phyloP scores from a whole-genome alignment of 257 asterid species.

The Solanum lycopersicoides region DNA sequence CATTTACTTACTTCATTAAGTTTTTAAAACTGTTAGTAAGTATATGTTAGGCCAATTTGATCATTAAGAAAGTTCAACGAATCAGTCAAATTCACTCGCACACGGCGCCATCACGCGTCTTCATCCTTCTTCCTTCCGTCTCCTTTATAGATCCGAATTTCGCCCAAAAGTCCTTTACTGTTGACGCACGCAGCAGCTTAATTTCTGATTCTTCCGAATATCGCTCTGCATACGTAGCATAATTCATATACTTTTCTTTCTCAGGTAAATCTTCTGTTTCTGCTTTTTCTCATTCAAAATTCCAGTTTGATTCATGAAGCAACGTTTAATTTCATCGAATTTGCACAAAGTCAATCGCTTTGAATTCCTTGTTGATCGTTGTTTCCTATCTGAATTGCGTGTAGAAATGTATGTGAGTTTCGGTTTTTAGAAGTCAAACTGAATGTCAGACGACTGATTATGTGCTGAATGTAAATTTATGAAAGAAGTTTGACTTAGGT shows the following conservation, averaged over 20 bases:
- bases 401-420: background rate
- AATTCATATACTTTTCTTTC: background rate
- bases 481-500: background rate
- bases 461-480: background rate
- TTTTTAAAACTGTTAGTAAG: background rate
- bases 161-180: background rate
- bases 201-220: background rate
- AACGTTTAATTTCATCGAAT: background rate
- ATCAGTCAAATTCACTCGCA: background rate
- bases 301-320: background rate
- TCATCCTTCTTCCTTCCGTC: background rate
- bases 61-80: background rate
- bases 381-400: background rate
- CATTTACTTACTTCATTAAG: background rate
- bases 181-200: background rate
- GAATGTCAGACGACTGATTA: background rate
- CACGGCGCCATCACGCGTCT: background rate
- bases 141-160: background rate
- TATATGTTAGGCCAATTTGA: background rate
- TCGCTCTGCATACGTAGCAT: background rate
- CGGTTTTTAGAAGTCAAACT: background rate
- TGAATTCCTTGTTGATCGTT: background rate
- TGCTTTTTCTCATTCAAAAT: background rate
- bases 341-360: background rate
- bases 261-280: background rate